Conservation (phyloP, 257 asterid species). For the Nicotiana paniculata region DNA sequence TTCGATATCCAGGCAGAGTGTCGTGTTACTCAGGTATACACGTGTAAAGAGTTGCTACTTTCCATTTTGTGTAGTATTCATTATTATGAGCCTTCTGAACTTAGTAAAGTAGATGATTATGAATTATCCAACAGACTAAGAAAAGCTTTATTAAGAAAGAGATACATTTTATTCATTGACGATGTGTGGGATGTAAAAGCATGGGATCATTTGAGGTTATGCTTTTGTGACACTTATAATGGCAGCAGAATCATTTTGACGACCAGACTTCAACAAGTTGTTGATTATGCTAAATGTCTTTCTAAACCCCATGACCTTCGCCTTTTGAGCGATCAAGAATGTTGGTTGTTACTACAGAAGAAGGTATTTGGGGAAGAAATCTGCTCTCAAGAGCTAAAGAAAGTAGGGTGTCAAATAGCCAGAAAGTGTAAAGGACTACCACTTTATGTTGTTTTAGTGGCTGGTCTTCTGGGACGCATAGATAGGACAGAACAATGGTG, state of each 20-base stretch:
- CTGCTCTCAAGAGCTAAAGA: neutral
- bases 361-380: neutral
- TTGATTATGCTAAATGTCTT: neutral
- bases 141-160: neutral
- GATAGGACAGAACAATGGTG: neutral
- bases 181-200: conserved; percentile 10
- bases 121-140: neutral
- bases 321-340: neutral
- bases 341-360: conserved; percentile 1
- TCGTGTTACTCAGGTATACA: conserved; percentile 7
- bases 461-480: neutral
- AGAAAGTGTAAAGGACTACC: neutral
- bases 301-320: neutral
- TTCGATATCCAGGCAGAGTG: conserved; percentile 2
- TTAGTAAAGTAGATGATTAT: neutral
- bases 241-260: conserved; percentile 21
- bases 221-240: neutral
- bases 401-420: neutral
- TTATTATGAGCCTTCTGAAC: neutral
- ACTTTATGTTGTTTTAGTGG: neutral
- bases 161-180: conserved; percentile 14
- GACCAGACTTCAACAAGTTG: neutral
- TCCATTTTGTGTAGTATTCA: neutral
- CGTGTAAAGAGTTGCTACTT: neutral
- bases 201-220: neutral